phyloP scores from a whole-genome alignment of 345 rosid species.

The Gossypium mustelinum region DNA sequence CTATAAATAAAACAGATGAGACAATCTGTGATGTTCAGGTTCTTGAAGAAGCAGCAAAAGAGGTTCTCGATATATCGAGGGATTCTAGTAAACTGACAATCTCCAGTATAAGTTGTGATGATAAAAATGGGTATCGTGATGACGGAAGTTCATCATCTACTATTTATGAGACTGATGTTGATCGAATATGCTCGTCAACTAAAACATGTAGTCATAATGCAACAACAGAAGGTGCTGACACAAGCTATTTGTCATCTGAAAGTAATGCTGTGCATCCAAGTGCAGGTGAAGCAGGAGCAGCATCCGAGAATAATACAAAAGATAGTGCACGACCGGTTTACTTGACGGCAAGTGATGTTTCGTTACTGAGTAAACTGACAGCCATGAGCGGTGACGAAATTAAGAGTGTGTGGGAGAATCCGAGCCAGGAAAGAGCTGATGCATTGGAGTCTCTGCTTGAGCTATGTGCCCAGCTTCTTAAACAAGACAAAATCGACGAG shows the following conservation, averaged over 20 bases:
- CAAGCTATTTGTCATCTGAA: conserved; percentile 27
- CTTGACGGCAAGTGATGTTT: conserved; percentile 43
- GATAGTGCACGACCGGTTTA: conserved; percentile 29
- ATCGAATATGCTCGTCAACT: conserved; percentile 24
- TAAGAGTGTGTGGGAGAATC: conserved; percentile 47
- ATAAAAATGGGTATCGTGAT: conserved; percentile 15
- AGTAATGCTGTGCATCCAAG: conserved; percentile 22
- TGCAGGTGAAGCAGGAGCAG: conserved; percentile 22
- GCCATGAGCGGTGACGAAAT: conserved; percentile 40
- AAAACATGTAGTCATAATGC: conserved; percentile 26
- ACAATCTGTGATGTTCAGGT: conserved; percentile 16
- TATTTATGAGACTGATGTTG: conserved; percentile 23
- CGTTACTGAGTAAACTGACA: conserved; percentile 51
- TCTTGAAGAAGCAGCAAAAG: conserved; percentile 10
- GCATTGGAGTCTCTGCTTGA: conserved; percentile 72
- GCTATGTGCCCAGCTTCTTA: conserved; percentile 81
- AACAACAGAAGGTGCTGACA: conserved; percentile 29
- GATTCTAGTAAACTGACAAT: conserved; percentile 20
- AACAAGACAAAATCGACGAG: conserved; percentile 79
- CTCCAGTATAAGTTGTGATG: conserved; percentile 15
- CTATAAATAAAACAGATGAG: conserved; percentile 25
- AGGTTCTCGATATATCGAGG: conserved; percentile 18
- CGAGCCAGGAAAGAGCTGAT: conserved; percentile 60
- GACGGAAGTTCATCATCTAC: conserved; percentile 26
- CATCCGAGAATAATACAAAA: conserved; percentile 26